Base-by-base conservation (phyloP, 768 basidiomycete species). In the Boletellus emodensis region DNA sequence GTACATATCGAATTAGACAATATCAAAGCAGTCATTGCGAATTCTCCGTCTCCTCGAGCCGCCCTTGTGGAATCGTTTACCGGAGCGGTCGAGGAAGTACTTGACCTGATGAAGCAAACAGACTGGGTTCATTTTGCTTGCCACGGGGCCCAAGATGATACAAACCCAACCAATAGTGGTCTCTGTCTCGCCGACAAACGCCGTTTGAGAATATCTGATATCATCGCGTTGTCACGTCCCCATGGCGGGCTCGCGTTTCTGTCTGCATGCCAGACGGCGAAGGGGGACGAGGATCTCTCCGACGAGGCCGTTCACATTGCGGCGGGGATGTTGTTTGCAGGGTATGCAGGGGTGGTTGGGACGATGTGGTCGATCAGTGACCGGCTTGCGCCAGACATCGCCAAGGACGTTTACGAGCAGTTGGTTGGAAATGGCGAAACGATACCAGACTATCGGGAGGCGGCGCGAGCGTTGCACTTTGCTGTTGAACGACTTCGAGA, bases 291-390 rank as follows among this genome's bases (percentile, higher is more conserved):
- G 61, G 66, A 51, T 42, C 65, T 68, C 3, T 49, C 66, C 0
- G 66, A 72, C 4, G 74, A 75, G 51, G 67, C 63, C 0, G 52
- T 78, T 6, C 74, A 78, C 59, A 54, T 77, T 4, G 71, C 77
- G 0, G 72, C 69, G 2, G 74, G 70, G 7, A 71, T 78, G 69
- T 51, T 72, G 18, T 49, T 64, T n/a, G 58, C 59, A 0, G 69
- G 69, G 0, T 70, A 60, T 44, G 38, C 40, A n/a, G 58, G 64
- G 8, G 72, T 71, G 2, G 61, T 77, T 18, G 75, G 61, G 5
- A 77, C 76, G 17, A 65, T 77, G 71, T 76, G 75, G 75, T 66
- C 66, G 10, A 71, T 75, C 36, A 53, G 51, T 14, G 76, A 78
- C 49, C 50, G 54, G 0, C 65, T 71, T 49, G 75, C 67, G 2